Conservation (phyloP, 352 stramenopile genomes). For the Phytophthora citrophthora region DNA sequence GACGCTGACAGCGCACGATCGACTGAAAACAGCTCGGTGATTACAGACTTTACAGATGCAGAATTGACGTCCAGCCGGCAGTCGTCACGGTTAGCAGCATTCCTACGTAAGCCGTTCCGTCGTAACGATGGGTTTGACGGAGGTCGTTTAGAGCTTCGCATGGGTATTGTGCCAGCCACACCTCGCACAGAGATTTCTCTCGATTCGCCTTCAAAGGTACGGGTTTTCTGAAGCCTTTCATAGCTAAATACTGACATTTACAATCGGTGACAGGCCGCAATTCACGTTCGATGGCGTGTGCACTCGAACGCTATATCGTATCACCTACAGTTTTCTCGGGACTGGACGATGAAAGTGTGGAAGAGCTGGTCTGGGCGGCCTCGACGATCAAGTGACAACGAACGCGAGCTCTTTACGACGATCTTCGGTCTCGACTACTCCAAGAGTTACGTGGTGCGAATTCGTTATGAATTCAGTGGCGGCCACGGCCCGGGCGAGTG, state of each 20-base stretch:
- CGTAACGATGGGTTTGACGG: conserved; percentile 60
- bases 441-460: conserved; percentile 78
- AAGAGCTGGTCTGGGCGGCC: conserved; percentile 73
- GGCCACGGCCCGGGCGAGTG: conserved; percentile 59
- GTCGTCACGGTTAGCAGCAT: conserved; percentile 65
- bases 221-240: background rate
- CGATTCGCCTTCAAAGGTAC: conserved; percentile 73
- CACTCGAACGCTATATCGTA: conserved; percentile 61
- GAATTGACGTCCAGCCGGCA: conserved; percentile 57
- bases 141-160: conserved; percentile 44
- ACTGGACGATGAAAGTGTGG: conserved; percentile 82
- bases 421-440: conserved; percentile 74
- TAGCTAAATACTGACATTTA: background rate
- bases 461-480: conserved; percentile 69
- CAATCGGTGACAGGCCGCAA: conserved; percentile 48
- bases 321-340: conserved; percentile 75
- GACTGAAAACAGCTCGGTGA: conserved; percentile 75
- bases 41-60: conserved; percentile 62
- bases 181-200: conserved; percentile 52
- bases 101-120: conserved; percentile 76
- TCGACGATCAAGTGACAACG: conserved; percentile 50
- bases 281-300: conserved; percentile 63
- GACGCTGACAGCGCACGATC: conserved; percentile 74
- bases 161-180: conserved; percentile 50
- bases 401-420: conserved; percentile 63